Evolutionary conservation across 2,329 filamentous ascomycete species (phyloP).

Genomic region (Lomentospora prolificans): DNA sequence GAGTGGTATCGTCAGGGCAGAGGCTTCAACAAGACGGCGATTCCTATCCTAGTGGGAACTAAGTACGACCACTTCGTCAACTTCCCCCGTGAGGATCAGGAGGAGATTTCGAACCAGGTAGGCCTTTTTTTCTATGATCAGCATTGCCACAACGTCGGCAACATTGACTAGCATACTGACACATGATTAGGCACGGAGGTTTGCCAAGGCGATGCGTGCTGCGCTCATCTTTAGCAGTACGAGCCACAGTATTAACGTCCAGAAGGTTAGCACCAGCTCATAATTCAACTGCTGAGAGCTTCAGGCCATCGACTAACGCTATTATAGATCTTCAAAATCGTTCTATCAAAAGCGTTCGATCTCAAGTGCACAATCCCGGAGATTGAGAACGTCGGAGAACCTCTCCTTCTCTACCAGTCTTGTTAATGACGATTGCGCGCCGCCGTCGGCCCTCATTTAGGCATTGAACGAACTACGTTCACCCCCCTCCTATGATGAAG

Average conservation of each 20-base stretch:
- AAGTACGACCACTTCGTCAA: constrained; percentile 99
- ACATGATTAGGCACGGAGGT: constrained; percentile 67
- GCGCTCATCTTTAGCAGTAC: constrained; percentile 98
- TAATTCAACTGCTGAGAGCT: neutral
- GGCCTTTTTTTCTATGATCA: constrained; percentile 9
- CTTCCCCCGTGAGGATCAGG: constrained; percentile 92
- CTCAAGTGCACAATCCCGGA: constrained; percentile 98
- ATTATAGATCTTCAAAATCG: constrained; percentile 94
- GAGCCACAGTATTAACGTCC: constrained; percentile 98
- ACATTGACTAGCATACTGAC: too few species aligned
- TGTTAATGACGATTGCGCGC: too few species aligned
- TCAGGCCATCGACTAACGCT: neutral
- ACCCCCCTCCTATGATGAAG: neutral
- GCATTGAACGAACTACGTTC: too few species aligned
- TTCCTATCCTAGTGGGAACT: constrained; percentile 91
- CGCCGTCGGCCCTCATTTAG: too few species aligned
- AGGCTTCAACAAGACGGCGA: constrained; percentile 99
- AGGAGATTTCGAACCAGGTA: constrained; percentile 96
- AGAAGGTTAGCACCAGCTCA: constrained; percentile 58
- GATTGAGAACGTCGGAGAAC: constrained; percentile 96
- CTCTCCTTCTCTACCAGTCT: constrained; percentile 80
- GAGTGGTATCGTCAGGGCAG: constrained; percentile 98
- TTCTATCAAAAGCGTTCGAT: constrained; percentile 96
- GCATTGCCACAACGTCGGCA: too few species aligned
- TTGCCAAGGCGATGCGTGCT: constrained; percentile 97